Evolutionary conservation across 441 rosid species (phyloP).

Genomic region (Bruguiera hainesii): DNA sequence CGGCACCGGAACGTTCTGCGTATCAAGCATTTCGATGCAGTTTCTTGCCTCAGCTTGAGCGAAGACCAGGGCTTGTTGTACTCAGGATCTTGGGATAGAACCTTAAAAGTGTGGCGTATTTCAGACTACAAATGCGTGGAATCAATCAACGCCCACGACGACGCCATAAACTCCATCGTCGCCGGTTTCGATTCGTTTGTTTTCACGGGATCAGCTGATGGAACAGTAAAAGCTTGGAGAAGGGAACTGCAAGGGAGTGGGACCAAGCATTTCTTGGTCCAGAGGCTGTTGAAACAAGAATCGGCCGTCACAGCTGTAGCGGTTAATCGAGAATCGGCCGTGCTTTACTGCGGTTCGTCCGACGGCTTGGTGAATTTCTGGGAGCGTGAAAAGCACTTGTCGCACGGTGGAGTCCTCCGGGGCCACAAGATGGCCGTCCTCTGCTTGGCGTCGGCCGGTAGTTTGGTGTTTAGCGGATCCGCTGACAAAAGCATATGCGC

Average conservation of each 20-base stretch:
- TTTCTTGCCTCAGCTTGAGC: constrained; percentile 70
- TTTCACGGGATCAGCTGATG: constrained; percentile 93
- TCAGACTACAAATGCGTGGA: constrained; percentile 66
- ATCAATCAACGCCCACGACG: constrained; percentile 78
- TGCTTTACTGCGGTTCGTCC: constrained; percentile 77
- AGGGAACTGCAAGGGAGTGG: constrained; percentile 70
- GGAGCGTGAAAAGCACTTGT: constrained; percentile 63
- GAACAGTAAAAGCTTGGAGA: constrained; percentile 81
- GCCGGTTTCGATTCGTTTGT: constrained; percentile 67
- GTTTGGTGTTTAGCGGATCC: constrained; percentile 70
- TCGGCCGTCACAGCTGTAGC: constrained; percentile 75
- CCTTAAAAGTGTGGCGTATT: constrained; percentile 78
- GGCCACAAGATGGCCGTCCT: constrained; percentile 85
- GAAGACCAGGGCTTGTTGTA: constrained; percentile 58
- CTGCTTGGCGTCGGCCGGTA: constrained; percentile 66
- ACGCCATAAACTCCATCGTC: constrained; percentile 69
- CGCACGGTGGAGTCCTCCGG: constrained; percentile 64
- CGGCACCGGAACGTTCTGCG: constrained; percentile 45
- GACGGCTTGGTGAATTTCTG: constrained; percentile 77
- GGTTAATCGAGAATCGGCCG: constrained; percentile 42
- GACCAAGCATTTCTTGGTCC: constrained; percentile 72
- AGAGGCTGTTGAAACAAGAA: constrained; percentile 66
- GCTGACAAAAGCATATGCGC: constrained; percentile 84
- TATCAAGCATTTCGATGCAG: constrained; percentile 70
- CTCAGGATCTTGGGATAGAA: constrained; percentile 92